Conservation (phyloP, 192 early-diverging fungal species). For the Jimgerdemannia flammicorona region DNA sequence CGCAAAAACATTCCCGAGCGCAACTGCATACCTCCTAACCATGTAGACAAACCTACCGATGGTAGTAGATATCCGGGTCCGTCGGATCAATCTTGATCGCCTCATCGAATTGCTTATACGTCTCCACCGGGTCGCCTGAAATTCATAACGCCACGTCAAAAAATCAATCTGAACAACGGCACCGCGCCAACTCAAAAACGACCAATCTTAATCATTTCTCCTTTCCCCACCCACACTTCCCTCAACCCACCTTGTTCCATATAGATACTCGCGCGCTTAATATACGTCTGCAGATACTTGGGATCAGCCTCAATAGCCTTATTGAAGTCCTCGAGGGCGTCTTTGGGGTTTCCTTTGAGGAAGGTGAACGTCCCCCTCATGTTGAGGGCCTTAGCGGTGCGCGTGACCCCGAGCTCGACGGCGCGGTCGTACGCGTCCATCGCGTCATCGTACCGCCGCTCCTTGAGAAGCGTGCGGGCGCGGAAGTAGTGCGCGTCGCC, state of each 20-base stretch:
- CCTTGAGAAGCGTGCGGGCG: constrained; percentile 45
- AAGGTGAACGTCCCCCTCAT: constrained; percentile 87
- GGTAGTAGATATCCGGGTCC: constrained; percentile 91
- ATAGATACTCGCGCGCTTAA: constrained; percentile 88
- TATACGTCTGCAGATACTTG: constrained; percentile 75
- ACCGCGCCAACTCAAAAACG: constrained; percentile 1
- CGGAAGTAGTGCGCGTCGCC: constrained; percentile 52
- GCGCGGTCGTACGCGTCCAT: constrained; percentile 63
- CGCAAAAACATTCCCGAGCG: neutral
- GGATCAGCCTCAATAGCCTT: constrained; percentile 76
- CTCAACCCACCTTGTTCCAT: constrained; percentile 69
- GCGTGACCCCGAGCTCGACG: constrained; percentile 49
- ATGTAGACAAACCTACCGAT: constrained; percentile 34
- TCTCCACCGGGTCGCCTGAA: constrained; percentile 49
- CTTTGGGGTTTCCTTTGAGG: constrained; percentile 78
- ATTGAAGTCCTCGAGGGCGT: constrained; percentile 72
- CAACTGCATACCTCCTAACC: neutral
- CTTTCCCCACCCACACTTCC: neutral
- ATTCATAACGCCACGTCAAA: neutral
- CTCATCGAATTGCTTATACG: constrained; percentile 65
- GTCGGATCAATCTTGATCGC: constrained; percentile 63
- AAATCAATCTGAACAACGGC: neutral
- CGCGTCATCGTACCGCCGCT: constrained; percentile 57
- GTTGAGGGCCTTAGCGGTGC: constrained; percentile 67
- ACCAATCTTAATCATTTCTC: neutral